A percentile compares a stretch with the other conserved stretches of the same genome.
Conservation (phyloP, 768 basidiomycete genomes). For the Suillus placidus region DNA sequence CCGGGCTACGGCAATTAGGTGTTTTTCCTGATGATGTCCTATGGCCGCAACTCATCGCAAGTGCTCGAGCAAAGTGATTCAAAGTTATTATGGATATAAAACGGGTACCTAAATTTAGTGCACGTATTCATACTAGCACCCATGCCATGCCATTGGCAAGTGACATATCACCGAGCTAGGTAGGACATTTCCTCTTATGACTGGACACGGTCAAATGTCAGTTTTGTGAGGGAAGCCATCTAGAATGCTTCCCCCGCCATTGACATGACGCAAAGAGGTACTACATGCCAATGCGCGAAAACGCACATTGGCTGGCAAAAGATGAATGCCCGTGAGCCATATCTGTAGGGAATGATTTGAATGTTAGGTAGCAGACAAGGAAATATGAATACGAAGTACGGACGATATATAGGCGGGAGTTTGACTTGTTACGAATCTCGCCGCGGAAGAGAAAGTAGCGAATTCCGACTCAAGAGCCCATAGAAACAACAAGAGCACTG, state of each 20-base stretch:
- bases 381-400: not conserved
- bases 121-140: not conserved
- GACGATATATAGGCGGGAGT: slow-evolving; percentile 20
- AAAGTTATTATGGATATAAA: not conserved
- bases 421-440: slow-evolving; percentile 14
- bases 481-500: slow-evolving; percentile 11
- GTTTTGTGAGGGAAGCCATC: not conserved
- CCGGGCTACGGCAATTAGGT: no score
- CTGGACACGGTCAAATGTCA: not conserved
- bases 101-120: not conserved
- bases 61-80: not conserved
- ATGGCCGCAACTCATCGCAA: not conserved
- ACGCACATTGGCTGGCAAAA: not conserved
- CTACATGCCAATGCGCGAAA: not conserved
- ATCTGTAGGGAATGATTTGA: not conserved
- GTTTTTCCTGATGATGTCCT: no score
- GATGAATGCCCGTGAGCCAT: not conserved
- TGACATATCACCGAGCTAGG: not conserved
- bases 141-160: not conserved
- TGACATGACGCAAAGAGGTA: not conserved
- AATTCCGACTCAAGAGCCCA: slow-evolving; percentile 18
- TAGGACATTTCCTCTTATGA: not conserved
- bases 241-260: not conserved
- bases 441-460: slow-evolving; percentile 19
- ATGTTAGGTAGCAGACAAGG: not conserved